Conservation (phyloP, 169 alveolate genomes). For the Plasmodium vinckei region DNA sequence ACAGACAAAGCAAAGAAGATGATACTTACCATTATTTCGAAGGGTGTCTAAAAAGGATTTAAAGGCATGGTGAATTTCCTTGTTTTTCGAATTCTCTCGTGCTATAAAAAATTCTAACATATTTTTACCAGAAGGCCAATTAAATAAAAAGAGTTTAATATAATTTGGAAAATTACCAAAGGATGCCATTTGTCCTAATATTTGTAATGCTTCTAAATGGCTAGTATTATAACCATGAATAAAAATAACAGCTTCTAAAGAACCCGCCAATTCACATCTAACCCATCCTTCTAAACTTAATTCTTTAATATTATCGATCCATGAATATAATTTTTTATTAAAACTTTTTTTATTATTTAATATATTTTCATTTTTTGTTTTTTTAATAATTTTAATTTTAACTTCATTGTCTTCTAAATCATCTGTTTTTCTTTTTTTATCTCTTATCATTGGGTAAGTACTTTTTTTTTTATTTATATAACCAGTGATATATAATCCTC, state of each 20-base stretch:
- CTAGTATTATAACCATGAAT: slow-evolving; percentile 86
- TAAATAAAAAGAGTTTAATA: slow-evolving; percentile 85
- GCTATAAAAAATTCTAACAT: slow-evolving; percentile 78
- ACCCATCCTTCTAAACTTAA: slow-evolving; percentile 81
- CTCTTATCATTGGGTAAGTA: slow-evolving; percentile 17
- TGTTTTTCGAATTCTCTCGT: slow-evolving; percentile 73
- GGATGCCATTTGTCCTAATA: slow-evolving; percentile 87
- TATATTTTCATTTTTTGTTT: slow-evolving; percentile 32
- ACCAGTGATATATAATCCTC: slow-evolving; percentile 83
- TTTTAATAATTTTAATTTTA: slow-evolving; percentile 59
- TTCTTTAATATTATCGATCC: slow-evolving; percentile 69
- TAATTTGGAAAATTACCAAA: slow-evolving; percentile 88
- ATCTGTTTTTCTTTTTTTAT: slow-evolving; percentile 49
- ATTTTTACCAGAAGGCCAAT: slow-evolving; percentile 88
- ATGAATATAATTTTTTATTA: slow-evolving; percentile 28
- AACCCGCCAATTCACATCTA: slow-evolving; percentile 81
- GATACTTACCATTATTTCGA: slow-evolving; percentile 40
- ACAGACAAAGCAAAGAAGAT: no score
- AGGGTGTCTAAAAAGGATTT: slow-evolving; percentile 76
- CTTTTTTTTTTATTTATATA: slow-evolving; percentile 78
- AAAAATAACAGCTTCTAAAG: slow-evolving; percentile 85
- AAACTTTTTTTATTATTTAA: slow-evolving; percentile 66
- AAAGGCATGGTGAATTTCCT: slow-evolving; percentile 76
- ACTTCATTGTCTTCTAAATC: slow-evolving; percentile 75
- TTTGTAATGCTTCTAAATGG: slow-evolving; percentile 79